Base-by-base conservation (phyloP, 2,329 filamentous ascomycete genomes). In the Hymenotorrendiella dingleyae region DNA sequence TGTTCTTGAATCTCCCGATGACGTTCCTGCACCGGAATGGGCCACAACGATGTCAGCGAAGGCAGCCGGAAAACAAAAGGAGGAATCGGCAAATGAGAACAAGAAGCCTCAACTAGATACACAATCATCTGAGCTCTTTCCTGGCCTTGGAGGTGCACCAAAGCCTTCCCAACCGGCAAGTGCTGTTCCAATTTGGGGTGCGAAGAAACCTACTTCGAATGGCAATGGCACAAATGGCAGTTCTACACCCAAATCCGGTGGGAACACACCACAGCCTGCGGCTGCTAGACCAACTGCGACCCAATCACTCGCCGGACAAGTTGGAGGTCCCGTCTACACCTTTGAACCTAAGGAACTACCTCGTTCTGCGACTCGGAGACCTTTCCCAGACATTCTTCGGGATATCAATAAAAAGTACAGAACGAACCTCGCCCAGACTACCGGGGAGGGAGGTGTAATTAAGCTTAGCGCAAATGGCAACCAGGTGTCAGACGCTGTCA, bases 361-460 rank as follows among this genome's bases (percentile, higher is more conserved):
- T 14, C 79, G 84, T 32, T 72, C 70, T 46, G 82, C 94, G 63
- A 71, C 96, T 58, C 94, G 86, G 73, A 87, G 87, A 55, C 87
- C 91, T 6, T 73, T 96, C 39, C 72, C 80, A 23, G 91, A 97
- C 54, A 82, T 93, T 52, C 71, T 96, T 60, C 86, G 87, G 62
- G 89, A 96, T 53, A 86, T 97, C 67, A 96, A 94, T 68, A 86
- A 84, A 67, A 86, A 84, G 61, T 94, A 87, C 47, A 89, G 91
- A 62, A 89, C 90, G 45, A 86, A 80, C 54, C 79, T 98, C 54
- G 82, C 84, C 54, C 83, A 90, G 73, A 78, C 78, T 45, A 76
- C 78, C 46, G 80, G 82, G n/a, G 76, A 81, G 49, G 82, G 78
- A 50, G 86, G 85, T 17, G 76, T 77, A 27, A 73, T 89, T 54